Base-by-base conservation (phyloP, 1,284 basidiomycete species). In the Apiotrichum brassicae region DNA sequence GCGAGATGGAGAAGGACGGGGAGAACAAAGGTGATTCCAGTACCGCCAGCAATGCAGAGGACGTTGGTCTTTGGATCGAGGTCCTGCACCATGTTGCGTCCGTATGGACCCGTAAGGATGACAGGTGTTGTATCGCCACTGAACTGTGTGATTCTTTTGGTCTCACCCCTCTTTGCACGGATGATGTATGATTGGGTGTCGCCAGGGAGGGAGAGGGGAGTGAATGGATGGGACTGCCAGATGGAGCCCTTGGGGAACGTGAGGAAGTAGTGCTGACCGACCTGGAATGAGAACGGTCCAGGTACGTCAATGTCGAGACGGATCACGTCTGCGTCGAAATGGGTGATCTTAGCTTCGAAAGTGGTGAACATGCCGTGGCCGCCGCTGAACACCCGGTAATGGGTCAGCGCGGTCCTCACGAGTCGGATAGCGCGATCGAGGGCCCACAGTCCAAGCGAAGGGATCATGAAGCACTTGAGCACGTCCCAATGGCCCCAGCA, bases 181-280 rank as follows among this genome's bases (percentile, higher is more conserved):
- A 66, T 41, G 43, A 66, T 24, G 48, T 62, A 66, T 0, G 51
- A 44, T 11, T 62, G 60, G 6, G 19, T 23, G n/a, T 37, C 33
- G 11, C 56, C 61, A 8, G 60, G 57, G 16, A 60, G 35, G 16
- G 56, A 59, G n/a, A 64, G 49, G 1, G 64, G 64, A 5, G 64
- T 66, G 51, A 66, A 66, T 1, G 64, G 64, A 47, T 66, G 64
- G 1, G 58, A 59, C 47, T 66, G 64, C 64, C 64, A 66, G 43
- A 64, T 58, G 24, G 55, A 51, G 4, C 49, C 49, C n/a, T 57
- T 37, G 16, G 56, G 35, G 44, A 66, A 66, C 18, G 58, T 61
- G 37, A 64, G 51, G 55, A 55, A 66, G 48, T 58, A 66, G 49
- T 66, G 64, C 53, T 66, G 64, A 11, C 64, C 64, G 37, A 63